phyloP scores from a whole-genome alignment of 2,329 filamentous ascomycete genomes.

The Stagonosporopsis vannaccii region DNA sequence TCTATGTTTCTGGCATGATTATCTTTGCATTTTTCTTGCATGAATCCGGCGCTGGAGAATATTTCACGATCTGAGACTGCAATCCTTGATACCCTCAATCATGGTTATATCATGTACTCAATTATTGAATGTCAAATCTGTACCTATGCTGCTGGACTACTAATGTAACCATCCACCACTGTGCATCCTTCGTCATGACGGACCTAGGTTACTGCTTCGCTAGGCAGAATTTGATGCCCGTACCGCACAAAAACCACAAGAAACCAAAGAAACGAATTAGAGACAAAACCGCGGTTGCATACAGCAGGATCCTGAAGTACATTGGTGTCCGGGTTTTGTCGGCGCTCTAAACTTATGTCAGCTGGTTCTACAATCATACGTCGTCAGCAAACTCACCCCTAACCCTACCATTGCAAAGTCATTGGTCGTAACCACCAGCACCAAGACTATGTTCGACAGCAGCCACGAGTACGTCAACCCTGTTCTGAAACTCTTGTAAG shows the following conservation, averaged over 20 bases:
- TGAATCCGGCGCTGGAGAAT: not conserved
- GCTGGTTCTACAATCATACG: too few species aligned
- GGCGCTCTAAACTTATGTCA: not conserved
- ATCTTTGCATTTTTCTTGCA: not conserved
- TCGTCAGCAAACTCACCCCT: not conserved
- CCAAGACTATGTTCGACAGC: constrained; percentile 18
- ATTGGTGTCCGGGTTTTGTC: constrained; percentile 4
- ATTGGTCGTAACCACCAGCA: constrained; percentile 19
- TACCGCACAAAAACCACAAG: constrained; percentile 20
- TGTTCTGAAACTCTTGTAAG: constrained; percentile 17
- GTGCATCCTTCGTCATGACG: too few species aligned
- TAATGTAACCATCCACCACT: too few species aligned
- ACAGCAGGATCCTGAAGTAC: constrained; percentile 20
- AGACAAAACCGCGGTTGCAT: constrained; percentile 19
- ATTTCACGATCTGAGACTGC: not conserved
- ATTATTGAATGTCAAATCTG: too few species aligned
- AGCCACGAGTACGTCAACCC: constrained; percentile 22
- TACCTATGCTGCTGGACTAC: too few species aligned
- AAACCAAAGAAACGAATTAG: constrained; percentile 22
- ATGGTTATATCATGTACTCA: not conserved
- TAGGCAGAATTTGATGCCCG: constrained; percentile 4
- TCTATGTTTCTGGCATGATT: not conserved
- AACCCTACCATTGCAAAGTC: constrained; percentile 8
- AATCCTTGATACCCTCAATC: constrained; percentile 5
- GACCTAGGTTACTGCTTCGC: not conserved